Base-by-base conservation (phyloP, 1,284 basidiomycete genomes). In the Peniophora sp. region DNA sequence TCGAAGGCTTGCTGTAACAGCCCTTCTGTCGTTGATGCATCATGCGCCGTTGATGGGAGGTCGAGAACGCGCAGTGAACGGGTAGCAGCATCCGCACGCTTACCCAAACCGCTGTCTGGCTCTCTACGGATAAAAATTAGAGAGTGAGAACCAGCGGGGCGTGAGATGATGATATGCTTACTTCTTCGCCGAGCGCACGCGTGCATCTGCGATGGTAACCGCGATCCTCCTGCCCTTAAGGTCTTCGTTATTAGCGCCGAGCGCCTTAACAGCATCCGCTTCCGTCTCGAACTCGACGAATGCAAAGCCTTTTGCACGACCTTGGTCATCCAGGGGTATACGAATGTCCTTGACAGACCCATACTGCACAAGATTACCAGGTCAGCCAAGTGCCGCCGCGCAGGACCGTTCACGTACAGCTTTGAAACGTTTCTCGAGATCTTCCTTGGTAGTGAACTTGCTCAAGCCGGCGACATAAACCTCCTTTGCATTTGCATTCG, bases 221-320 rank as follows among this genome's bases (percentile, higher is more conserved):
- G 85, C 86, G 50, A 95, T 88, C 14, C 87, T 79, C 14, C 91
- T 80, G 55, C 85, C 89, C 68, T 91, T 92, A 18, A 92, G 73
- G 59, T 93, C 88, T 45, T 84, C 72, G 54, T 96, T 96, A 61
- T 95, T 92, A 8, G 91, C 81, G 6, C 75, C 71, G 23, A 96
- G 71, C 10, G 88, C 87, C 1, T 78, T 76, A 48, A 75, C 71
- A 0, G 92, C 91, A 54, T 85, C 78, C 55, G 74, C 74, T 89
- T 94, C 58, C 15, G 55, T 75, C 54, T 88, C 83, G 64, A 92
- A 98, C 62, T 98, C 94, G 18, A 99, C 76, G 60, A 98, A 99
- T 0, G 92, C 96, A 63, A 93, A 92, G 1, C 97, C 96, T 64
- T 85, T 92, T 37, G 77, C 76, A 8, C 18, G 15, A 0, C 86